phyloP scores from a whole-genome alignment of 2,329 filamentous ascomycete species.

The Rhynchosporium graminicola region DNA sequence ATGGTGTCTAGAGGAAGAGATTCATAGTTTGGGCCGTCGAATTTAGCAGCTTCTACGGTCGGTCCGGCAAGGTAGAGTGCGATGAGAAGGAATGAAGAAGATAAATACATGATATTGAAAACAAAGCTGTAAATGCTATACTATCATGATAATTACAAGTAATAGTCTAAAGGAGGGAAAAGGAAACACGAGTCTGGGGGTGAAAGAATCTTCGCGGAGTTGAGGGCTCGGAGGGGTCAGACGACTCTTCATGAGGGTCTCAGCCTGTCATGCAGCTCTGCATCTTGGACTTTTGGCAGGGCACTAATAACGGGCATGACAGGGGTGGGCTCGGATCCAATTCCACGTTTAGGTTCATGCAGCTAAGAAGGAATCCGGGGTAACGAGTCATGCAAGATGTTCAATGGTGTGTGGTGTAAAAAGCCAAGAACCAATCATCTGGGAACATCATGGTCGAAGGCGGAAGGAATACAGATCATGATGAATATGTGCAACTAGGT shows the following conservation, averaged over 20 bases:
- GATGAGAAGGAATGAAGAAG: slow-evolving; percentile 9
- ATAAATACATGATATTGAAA: slow-evolving; percentile 14
- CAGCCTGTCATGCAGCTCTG: not conserved
- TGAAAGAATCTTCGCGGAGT: not conserved
- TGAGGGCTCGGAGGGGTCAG: slow-evolving; percentile 8
- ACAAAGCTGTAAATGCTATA: slow-evolving; percentile 17
- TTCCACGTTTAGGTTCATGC: slow-evolving; percentile 7
- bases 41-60: slow-evolving; percentile 9
- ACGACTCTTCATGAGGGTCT: slow-evolving; percentile 2
- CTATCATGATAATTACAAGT: slow-evolving; percentile 17
- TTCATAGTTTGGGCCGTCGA: slow-evolving; percentile 30
- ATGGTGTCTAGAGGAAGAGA: slow-evolving; percentile 39
- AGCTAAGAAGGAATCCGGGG: not conserved
- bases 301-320: not conserved
- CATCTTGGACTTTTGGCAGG: not conserved
- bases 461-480: no score
- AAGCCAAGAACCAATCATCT: no score
- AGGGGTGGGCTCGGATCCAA: not conserved
- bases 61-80: slow-evolving; percentile 13
- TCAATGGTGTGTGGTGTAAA: not conserved
- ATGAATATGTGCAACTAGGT: no score
- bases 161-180: slow-evolving; percentile 2
- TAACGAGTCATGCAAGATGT: not conserved
- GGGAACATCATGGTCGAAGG: not conserved
- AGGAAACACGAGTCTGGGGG: not conserved